phyloP scores from a whole-genome alignment of 331 rosid genomes.

The Quercus lobata region DNA sequence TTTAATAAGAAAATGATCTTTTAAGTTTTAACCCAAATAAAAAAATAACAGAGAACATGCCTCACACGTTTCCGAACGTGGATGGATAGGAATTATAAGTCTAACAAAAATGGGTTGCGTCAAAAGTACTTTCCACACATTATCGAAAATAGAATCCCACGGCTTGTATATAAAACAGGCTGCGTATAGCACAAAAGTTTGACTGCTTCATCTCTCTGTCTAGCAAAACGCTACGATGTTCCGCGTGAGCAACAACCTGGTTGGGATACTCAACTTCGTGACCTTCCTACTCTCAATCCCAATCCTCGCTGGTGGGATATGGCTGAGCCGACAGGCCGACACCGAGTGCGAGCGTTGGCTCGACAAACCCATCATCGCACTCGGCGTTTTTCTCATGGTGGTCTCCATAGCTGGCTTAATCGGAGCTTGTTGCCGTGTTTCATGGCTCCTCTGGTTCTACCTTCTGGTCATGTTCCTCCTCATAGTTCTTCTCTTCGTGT shows the following conservation, averaged over 20 bases:
- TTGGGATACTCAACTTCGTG: conserved; percentile 64
- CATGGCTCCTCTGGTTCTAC: conserved; percentile 88
- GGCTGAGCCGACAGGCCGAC: conserved; percentile 64
- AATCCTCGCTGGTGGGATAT: conserved; percentile 51
- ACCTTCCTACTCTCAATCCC: conserved; percentile 79
- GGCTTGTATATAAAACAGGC: no score
- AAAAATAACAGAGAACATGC: no score
- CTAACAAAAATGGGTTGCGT: no score
- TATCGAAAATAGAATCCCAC: no score
- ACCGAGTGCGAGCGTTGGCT: conserved; percentile 66
- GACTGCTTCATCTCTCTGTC: background rate
- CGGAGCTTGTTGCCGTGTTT: conserved; percentile 74
- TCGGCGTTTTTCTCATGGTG: conserved; percentile 68
- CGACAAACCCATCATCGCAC: conserved; percentile 51
- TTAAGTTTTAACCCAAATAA: no score
- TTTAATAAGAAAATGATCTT: no score
- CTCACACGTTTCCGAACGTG: no score
- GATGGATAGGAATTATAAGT: no score
- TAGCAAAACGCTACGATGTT: conserved; percentile 12
- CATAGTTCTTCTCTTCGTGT: conserved; percentile 50
- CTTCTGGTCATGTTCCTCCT: conserved; percentile 83
- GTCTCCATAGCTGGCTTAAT: conserved; percentile 74
- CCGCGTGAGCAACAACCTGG: conserved; percentile 56
- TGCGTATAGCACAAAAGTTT: no score
- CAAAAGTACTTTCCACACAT: no score